Evolutionary conservation across 2,329 filamentous ascomycete species (phyloP).

Genomic region (Xylaria sp.): DNA sequence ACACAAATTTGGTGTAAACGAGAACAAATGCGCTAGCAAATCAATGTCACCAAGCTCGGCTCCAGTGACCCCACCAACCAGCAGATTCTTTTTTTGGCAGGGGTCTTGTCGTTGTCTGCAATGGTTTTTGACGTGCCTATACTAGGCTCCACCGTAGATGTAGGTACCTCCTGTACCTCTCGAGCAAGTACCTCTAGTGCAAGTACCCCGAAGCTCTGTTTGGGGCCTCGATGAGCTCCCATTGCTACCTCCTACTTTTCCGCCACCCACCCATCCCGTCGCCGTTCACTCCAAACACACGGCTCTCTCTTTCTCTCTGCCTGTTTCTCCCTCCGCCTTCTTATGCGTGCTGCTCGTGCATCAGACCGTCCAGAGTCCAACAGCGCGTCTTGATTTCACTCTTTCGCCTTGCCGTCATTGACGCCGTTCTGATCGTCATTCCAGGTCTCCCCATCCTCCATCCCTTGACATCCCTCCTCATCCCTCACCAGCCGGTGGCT

Average conservation of each 20-base stretch:
- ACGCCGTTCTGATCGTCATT: constrained; percentile 38
- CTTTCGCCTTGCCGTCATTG: constrained; percentile 40
- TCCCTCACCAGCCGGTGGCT: constrained; percentile 8
- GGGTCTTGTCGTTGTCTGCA: constrained; percentile 19
- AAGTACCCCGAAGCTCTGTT: constrained; percentile 7
- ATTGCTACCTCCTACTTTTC: constrained; percentile 14
- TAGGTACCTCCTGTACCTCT: not conserved
- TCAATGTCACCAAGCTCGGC: constrained; percentile 25
- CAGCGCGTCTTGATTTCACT: constrained; percentile 25
- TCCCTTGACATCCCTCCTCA: constrained; percentile 10
- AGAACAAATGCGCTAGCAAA: constrained; percentile 11
- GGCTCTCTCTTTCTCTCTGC: constrained; percentile 9
- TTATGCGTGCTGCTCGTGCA: constrained; percentile 16
- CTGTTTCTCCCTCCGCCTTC: not conserved
- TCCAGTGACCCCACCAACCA: constrained; percentile 31
- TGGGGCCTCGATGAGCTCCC: not conserved
- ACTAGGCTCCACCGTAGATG: not conserved
- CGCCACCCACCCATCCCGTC: constrained; percentile 34
- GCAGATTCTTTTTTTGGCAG: constrained; percentile 29
- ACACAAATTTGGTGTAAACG: constrained; percentile 17
- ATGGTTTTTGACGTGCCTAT: constrained; percentile 5
- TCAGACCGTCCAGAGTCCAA: constrained; percentile 29
- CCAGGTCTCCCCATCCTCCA: not conserved
- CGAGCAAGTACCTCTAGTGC: not conserved
- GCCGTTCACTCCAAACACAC: constrained; percentile 33